Evolutionary conservation across 352 stramenopile species (phyloP).

Genomic region (Phytopythium vexans): DNA sequence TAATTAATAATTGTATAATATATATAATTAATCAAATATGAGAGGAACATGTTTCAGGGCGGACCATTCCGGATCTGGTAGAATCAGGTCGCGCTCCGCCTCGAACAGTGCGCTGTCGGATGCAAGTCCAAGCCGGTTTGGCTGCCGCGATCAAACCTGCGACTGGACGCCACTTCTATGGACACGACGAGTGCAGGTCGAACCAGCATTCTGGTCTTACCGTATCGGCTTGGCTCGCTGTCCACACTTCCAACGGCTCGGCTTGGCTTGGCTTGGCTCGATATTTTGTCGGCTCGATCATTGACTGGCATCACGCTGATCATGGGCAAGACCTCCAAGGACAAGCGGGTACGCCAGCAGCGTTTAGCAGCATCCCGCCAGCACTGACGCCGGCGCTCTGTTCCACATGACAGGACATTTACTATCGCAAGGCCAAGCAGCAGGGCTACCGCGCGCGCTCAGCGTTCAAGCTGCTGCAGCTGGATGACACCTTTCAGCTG

Average conservation of each 20-base stretch:
- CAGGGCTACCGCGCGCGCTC: constrained; percentile 96
- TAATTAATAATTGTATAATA: too few species aligned
- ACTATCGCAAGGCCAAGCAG: constrained; percentile 92
- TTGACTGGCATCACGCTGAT: neutral
- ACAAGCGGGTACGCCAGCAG: constrained; percentile 77
- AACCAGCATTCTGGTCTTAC: too few species aligned
- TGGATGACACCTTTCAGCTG: constrained; percentile 98
- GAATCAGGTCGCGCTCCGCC: too few species aligned
- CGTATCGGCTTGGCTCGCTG: constrained; percentile 2
- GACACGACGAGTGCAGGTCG: too few species aligned
- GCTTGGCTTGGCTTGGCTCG: neutral
- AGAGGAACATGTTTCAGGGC: too few species aligned
- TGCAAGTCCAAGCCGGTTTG: too few species aligned
- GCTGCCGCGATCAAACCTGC: too few species aligned
- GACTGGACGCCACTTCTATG: too few species aligned
- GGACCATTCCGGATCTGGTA: too few species aligned
- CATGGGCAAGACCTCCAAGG: constrained; percentile 90
- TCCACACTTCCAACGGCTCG: neutral
- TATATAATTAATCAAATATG: too few species aligned
- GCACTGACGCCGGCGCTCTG: neutral
- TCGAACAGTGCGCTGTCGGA: too few species aligned
- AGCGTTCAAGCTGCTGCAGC: constrained; percentile 98
- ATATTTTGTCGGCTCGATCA: too few species aligned
- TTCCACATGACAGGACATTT: constrained; percentile 71
- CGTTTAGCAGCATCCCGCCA: neutral